Conservation (phyloP, 352 stramenopile species). For the Phytophthora kernoviae region DNA sequence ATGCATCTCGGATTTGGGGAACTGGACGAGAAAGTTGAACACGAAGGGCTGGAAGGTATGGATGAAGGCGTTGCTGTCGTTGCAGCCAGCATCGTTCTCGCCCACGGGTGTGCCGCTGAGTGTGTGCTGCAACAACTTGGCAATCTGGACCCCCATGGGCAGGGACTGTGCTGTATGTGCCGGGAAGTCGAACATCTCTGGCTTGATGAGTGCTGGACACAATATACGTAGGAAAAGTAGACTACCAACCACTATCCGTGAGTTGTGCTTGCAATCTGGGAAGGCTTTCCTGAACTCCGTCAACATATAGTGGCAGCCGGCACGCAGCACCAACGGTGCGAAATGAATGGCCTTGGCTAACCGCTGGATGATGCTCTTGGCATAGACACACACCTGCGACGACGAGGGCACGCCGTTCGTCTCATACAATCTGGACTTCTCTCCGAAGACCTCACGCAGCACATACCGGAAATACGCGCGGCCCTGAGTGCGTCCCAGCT, state of each 20-base stretch:
- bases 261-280: constrained; percentile 59
- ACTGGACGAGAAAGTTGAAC: constrained; percentile 60
- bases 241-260: constrained; percentile 75
- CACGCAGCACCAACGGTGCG: constrained; percentile 72
- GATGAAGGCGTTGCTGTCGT: constrained; percentile 69
- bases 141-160: constrained; percentile 68
- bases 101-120: constrained; percentile 61
- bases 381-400: constrained; percentile 54
- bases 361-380: constrained; percentile 68
- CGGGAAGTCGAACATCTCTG: constrained; percentile 78
- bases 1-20: constrained; percentile 52
- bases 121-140: constrained; percentile 82
- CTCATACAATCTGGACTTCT: constrained; percentile 60
- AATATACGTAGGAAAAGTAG: constrained; percentile 80
- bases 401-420: constrained; percentile 25
- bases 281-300: constrained; percentile 75
- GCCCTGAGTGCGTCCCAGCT: constrained; percentile 68
- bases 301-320: constrained; percentile 75
- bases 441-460: constrained; percentile 75
- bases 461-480: constrained; percentile 85
- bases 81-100: constrained; percentile 49
- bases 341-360: constrained; percentile 76
- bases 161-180: constrained; percentile 58
- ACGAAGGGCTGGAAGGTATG: constrained; percentile 65
- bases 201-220: constrained; percentile 81